A percentile compares a stretch with the other conserved stretches of the same genome.
Conservation (phyloP, 2,329 filamentous ascomycete genomes). For the Dissoconium aciculare region DNA sequence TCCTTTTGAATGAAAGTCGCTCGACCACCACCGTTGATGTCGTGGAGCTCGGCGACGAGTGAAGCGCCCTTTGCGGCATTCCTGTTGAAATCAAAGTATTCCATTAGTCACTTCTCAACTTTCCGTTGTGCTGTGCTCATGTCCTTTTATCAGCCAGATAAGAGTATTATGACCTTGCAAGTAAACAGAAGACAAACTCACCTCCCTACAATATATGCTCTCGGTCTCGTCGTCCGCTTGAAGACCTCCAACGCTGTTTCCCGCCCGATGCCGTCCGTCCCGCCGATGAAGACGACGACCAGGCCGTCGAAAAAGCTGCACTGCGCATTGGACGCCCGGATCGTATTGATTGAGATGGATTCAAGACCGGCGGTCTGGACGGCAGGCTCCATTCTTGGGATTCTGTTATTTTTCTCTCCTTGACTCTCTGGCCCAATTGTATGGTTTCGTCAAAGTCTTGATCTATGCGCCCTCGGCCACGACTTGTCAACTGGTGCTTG, state of each 20-base stretch:
- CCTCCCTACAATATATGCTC: slow-evolving; percentile 31
- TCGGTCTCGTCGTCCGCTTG: slow-evolving; percentile 24
- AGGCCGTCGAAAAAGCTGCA: slow-evolving; percentile 17
- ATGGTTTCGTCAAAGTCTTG: too few species aligned
- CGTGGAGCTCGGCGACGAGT: slow-evolving; percentile 25
- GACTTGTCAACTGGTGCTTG: too few species aligned
- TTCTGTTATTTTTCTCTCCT: too few species aligned
- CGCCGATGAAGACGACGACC: slow-evolving; percentile 28
- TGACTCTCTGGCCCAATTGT: too few species aligned
- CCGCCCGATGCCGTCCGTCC: slow-evolving; percentile 31
- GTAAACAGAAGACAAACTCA: slow-evolving; percentile 8
- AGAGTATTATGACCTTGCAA: too few species aligned
- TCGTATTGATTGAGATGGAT: slow-evolving; percentile 12
- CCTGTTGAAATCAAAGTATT: slow-evolving; percentile 13
- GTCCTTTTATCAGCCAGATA: too few species aligned
- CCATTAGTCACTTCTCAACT: too few species aligned
- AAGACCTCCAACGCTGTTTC: slow-evolving; percentile 31
- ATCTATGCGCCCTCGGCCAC: too few species aligned
- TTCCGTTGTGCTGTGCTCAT: too few species aligned
- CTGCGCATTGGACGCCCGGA: slow-evolving; percentile 21
- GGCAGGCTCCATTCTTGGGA: background rate
- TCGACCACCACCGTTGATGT: slow-evolving; percentile 25
- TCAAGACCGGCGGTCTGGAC: background rate
- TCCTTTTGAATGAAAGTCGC: slow-evolving; percentile 30
- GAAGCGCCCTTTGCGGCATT: slow-evolving; percentile 24